Percentiles rank a stretch among this genome's conserved stretches.
Evolutionary conservation across 306 rosid species (phyloP).

Genomic region (Pachyrhizus erosus): DNA sequence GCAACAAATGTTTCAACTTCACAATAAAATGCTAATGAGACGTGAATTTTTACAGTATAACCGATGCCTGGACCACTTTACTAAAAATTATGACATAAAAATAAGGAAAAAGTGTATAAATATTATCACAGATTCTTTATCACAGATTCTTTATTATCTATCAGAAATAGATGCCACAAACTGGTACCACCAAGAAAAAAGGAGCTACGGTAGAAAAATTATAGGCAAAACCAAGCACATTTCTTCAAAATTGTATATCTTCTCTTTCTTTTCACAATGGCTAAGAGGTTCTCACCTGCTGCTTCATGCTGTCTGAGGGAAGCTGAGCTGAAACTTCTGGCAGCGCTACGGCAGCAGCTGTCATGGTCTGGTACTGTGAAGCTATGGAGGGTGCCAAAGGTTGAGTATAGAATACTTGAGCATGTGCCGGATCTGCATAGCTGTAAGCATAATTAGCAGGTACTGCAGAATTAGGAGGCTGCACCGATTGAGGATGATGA

Average conservation of each 20-base stretch:
- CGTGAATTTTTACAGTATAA: constrained; percentile 71
- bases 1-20: constrained; percentile 53
- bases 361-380: constrained; percentile 80
- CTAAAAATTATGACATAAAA: constrained; percentile 55
- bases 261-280: constrained; percentile 45
- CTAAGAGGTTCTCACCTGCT: constrained; percentile 72
- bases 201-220: constrained; percentile 46
- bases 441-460: constrained; percentile 61
- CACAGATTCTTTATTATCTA: constrained; percentile 66
- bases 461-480: constrained; percentile 55
- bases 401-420: constrained; percentile 65
- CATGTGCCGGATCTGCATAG: constrained; percentile 59
- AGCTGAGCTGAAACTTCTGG: constrained; percentile 64
- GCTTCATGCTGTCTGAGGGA: constrained; percentile 64
- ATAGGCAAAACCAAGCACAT: constrained; percentile 49
- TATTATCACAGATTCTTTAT: constrained; percentile 46
- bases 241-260: constrained; percentile 63
- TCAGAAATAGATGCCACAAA: constrained; percentile 68
- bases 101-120: constrained; percentile 37
- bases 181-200: constrained; percentile 54
- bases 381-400: constrained; percentile 59
- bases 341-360: constrained; percentile 35
- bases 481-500: constrained; percentile 69
- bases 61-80: constrained; percentile 57
- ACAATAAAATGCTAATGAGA: constrained; percentile 48